Percentiles rank a stretch among this genome's conserved stretches.
Evolutionary conservation across 768 basidiomycete genomes (phyloP).

Genomic region (Lactifluus piperatus): DNA sequence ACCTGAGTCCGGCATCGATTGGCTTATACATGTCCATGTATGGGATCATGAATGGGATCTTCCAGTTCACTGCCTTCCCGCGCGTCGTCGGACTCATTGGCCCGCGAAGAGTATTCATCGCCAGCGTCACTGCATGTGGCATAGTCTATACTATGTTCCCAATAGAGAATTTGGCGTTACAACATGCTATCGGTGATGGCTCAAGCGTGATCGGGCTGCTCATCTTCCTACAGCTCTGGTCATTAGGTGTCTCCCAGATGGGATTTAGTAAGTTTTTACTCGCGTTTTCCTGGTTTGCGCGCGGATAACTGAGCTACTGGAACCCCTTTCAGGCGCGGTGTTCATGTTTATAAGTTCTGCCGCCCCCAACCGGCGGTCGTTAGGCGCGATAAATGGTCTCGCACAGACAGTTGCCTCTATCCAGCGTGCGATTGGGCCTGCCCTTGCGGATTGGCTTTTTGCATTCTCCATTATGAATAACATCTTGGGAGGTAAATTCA

Average conservation of each 20-base stretch:
- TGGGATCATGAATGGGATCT: conserved; percentile 30
- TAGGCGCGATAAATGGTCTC: conserved; percentile 62
- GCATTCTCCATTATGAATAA: conserved; percentile 44
- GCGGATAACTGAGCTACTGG: neutral
- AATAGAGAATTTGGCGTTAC: conserved; percentile 1
- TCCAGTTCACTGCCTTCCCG: conserved; percentile 33
- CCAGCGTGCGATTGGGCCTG: conserved; percentile 42
- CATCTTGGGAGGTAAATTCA: conserved; percentile 39
- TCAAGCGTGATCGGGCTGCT: neutral
- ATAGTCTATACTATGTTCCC: conserved; percentile 24
- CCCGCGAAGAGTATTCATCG: conserved; percentile 27
- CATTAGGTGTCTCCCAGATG: neutral
- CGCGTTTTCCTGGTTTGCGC: neutral
- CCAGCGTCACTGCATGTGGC: conserved; percentile 21
- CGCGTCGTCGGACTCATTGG: conserved; percentile 29
- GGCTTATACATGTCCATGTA: conserved; percentile 29
- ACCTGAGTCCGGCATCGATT: conserved; percentile 30
- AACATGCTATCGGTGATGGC: neutral
- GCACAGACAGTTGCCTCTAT: conserved; percentile 31
- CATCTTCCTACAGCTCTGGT: neutral
- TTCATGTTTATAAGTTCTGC: conserved; percentile 61
- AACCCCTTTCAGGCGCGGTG: conserved; percentile 42
- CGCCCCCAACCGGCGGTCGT: conserved; percentile 51
- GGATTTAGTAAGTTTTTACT: no score
- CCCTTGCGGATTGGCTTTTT: conserved; percentile 51